These are phyloP conservation scores for Bacterosira constricta DNA, from an alignment of 108 stramenopile species.

Conservation along the genomic window DNA sequence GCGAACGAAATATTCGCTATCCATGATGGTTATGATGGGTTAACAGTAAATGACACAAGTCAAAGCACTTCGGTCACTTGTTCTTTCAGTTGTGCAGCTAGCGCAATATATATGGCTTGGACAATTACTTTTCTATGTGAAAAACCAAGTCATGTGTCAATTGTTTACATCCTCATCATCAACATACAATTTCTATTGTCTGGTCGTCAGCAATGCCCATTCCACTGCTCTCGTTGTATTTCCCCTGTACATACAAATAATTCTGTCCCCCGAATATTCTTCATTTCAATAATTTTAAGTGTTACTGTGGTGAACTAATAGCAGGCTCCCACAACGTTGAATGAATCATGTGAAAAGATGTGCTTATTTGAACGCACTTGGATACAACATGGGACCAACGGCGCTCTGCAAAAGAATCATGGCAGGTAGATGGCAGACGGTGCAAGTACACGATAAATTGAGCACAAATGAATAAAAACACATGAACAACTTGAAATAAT, in stretches of 20 bases:
- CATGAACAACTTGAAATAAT: background rate
- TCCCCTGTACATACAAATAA: background rate
- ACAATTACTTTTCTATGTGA: too few relatives aligned
- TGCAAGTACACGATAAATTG: background rate
- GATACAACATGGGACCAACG: conserved; percentile 51
- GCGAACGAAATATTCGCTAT: too few relatives aligned
- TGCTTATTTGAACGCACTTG: conserved; percentile 40
- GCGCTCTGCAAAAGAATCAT: conserved; percentile 5
- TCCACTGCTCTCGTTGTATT: too few relatives aligned
- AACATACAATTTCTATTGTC: background rate
- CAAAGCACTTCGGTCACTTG: too few relatives aligned
- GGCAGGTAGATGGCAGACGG: background rate
- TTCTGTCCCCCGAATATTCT: background rate
- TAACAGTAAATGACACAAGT: too few relatives aligned
- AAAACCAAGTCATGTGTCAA: too few relatives aligned
- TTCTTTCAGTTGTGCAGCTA: too few relatives aligned
- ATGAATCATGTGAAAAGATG: background rate
- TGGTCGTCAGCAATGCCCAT: too few relatives aligned
- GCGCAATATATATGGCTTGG: too few relatives aligned
- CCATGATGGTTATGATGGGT: too few relatives aligned
- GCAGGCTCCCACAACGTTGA: background rate
- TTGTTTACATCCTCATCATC: background rate
- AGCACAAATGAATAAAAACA: background rate
- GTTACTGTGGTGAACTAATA: too few relatives aligned
- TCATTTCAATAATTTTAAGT: background rate